Base-by-base conservation (phyloP, 2,329 filamentous ascomycete species). In the Cordyceps tenuipes region DNA sequence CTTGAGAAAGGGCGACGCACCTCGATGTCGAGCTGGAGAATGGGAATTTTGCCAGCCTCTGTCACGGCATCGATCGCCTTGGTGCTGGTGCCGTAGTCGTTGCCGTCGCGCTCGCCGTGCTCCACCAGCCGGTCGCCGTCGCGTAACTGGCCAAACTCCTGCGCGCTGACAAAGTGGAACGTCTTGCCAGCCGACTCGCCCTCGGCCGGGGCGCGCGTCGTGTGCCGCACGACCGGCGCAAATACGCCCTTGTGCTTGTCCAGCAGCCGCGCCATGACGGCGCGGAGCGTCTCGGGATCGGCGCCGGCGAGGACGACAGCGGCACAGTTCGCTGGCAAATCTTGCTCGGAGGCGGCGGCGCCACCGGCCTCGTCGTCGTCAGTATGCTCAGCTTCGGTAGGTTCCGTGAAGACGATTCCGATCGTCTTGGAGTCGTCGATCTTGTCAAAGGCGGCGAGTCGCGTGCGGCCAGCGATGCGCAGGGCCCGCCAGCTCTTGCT, bases 401-500 rank as follows among this genome's bases (percentile, higher is more conserved):
- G 68, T 41, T 82, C 79, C 57, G 81, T 73, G 62, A 86, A 87
- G 13, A 87, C 76, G 39, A 76, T 68, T 58, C 79, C 79, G 36
- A 87, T 79, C 62, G 90, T 89, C 69, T 88, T 89, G 46, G 89
- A 86, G 64, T 91, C 87, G 59, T 96, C 91, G 52, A 96, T 89
- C 72, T 88, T 90, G 72, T 97, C 92, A 71, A 97, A 94, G 21
- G 85, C 77, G 49, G 84, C 82, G 65, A 97, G 81, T 66, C 88
- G 88, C 60, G 80, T 85, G 64, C 84, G 85, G 60, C 88, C 86
- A 10, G 91, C 89, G 64, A 96, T 83, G 57, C 94, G 85, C 63
- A 99, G 77, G 5, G 91, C 90, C 66, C 92, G 84, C 94, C 94
- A 99, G 60, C 86, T 88, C 72, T 95, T 93, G 76, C 91, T 96